Evolutionary conservation across 116 monocot species (phyloP), one percentile per base, ranked within the genome.

Genomic region (Papilionanthe hybrid): DNA sequence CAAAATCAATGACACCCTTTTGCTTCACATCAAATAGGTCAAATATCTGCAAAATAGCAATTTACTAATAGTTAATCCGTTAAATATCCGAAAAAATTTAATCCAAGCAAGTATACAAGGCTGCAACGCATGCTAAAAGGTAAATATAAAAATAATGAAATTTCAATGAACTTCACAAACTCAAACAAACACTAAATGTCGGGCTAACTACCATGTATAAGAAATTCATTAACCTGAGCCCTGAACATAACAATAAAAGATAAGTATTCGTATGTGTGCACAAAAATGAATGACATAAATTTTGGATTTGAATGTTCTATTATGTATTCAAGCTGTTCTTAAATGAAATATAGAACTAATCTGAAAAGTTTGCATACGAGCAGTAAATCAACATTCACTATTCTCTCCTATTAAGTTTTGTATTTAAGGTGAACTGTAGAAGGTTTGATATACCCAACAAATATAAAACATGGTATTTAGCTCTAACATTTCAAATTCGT

Each of bases 21-120:
- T 99, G 87, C 78, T 99, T 93, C 45, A 90, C 93, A 83, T 99
- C 98, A 88, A 99, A 99, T 78, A 99, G 79, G 85, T 94, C 90
- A 88, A 99, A 99, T 27, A 99, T 91, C 98, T 99, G 90, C 84
- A 83, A 55, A 6, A 25, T 18, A 10, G 41, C 2, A 8, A 43
- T n/a, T 19, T 73, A 44, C 22, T 73, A 43, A 23, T 8, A 22
- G 5, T 63, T 25, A 15, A 13, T 53, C 4, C 58, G 0, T 63
- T 25, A 63, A 63, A 23, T 63, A 23, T 63, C 63, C 63, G 23
- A 63, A 4, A 63, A 63, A 63, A 63, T 63, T 37, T 37, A 63
- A 9, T 25, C 25, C 63, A 63, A 63, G 22, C 63, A 53, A 53
- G 53, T 53, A 53, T 53, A 15, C 7, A 65, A 65, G 1, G 25